Evolutionary conservation across 2,329 filamentous ascomycete genomes (phyloP), one percentile per base, ranked within the genome.

Genomic region (Nothomitra cinnamomea): DNA sequence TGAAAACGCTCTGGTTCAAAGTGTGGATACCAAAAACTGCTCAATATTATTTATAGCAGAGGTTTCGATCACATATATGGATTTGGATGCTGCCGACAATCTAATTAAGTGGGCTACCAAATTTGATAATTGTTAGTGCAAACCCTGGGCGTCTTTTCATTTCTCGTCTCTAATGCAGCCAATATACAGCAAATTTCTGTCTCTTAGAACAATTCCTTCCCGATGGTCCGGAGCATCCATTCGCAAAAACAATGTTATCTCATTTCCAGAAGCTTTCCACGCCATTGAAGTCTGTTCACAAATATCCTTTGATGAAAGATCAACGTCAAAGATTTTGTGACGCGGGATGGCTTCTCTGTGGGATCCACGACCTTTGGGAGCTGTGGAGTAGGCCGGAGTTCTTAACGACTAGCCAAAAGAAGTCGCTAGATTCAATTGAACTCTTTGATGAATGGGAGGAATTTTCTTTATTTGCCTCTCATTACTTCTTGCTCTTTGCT

Each of bases 381-480:
- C 71, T 88, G 1, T 95, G 89, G 89, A 79, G 76, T 10, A 79
- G 85, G 58, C 70, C 79, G 13, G 63, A 69, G 2, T 89, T 89
- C 64, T 67, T 94, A 19, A 72, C 71, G 4, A 62, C 73, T 1
- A 66, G 72, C 1, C 75, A 86, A 57, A 76, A 86, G 57, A 69
- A 64, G 36, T 69, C 68, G 10, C 68, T 95, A 13, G 83, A 95
- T 60, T 63, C 69, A 0, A 67, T 88, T 15, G 90, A 95, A 62
- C 80, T 83, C 0, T 95, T 96, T 63, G 90, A 96, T 65, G 89
- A 95, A 67, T 95, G 87, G 87, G 90, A 96, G 66, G 90, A 95
- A 61, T 88, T 95, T 63, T 81, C 84, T 1, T 71, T 95, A 0
- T 95, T 94, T 65, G 80, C 78, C 1, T 80, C 81, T 35, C 89